Evolutionary conservation across 169 alveolate species (phyloP), one percentile per base, ranked within the genome.

Genomic region (Eimeria tenella): DNA sequence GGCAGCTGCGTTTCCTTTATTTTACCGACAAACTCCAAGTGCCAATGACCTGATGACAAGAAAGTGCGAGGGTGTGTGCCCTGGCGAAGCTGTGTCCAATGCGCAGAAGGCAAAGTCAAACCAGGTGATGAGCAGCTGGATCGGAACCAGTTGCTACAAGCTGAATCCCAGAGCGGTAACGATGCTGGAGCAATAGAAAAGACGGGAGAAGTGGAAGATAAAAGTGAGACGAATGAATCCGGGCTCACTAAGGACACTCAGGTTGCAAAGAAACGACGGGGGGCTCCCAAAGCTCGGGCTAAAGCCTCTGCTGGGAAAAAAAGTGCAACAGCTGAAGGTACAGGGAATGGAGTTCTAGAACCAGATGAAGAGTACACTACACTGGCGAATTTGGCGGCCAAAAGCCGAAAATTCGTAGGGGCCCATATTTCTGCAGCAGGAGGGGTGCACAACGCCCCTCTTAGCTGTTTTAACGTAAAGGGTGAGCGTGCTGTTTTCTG

Each of bases 361-460:
- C 49, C 91, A 52, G 94, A 95, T 87, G 93, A 75, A 55, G 95
- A 95, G 87, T 95, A 75, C 56, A 52, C 73, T 11, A 90, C 86
- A 53, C 93, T 93, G 56, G 77, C 65, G 82, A 90, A 70, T 4
- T 53, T 84, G 87, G 95, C 96, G 25, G 86, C 74, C 62, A 92
- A 21, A 42, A 92, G 97, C n/a, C 94, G 96, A 65, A 95, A 96
- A 21, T 96, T 96, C 91, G 95, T 98, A 17, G 99, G 99, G 21
- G 99, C 99, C 19, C 99, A 98, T 83, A 96, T 98, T 50, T 97
- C 98, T 8, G 98, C 98, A 3, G 94, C 98, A 42, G 99, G 99
- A 9, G 99, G 99, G 68, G 97, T 96, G 23, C 98, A 98, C 65
- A 94, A 96, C 83, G 96, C 98, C 4, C 97, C 97, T 8, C 68